phyloP scores from a whole-genome alignment of 1,139 yeast genomes.

The Saccharomyces hybrid region DNA sequence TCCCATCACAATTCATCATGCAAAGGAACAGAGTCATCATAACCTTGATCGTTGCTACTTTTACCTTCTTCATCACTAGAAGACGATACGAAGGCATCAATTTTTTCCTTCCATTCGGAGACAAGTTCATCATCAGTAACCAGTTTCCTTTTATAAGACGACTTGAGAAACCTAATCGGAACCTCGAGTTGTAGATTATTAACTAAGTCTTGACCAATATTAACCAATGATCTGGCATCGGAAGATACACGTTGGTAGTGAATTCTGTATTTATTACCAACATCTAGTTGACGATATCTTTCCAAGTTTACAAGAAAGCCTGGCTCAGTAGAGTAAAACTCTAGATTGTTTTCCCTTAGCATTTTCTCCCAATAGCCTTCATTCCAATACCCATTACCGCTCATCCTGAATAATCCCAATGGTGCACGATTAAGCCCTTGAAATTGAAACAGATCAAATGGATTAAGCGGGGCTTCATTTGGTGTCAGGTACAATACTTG shows the following conservation, averaged over 20 bases:
- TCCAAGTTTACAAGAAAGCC: slow-evolving; percentile 72
- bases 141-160: neutral
- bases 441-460: slow-evolving; percentile 41
- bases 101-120: neutral
- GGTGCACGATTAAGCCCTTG: slow-evolving; percentile 6
- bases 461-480: slow-evolving; percentile 54
- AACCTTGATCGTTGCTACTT: neutral
- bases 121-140: neutral
- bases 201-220: slow-evolving; percentile 87
- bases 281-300: slow-evolving; percentile 55
- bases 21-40: neutral
- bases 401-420: slow-evolving; percentile 49
- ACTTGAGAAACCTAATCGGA: slow-evolving; percentile 14
- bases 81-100: neutral
- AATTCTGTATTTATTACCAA: slow-evolving; percentile 75
- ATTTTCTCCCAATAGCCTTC: slow-evolving; percentile 80
- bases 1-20: neutral
- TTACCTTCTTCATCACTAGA: neutral
- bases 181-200: slow-evolving; percentile 63
- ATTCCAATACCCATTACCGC: slow-evolving; percentile 88
- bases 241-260: slow-evolving; percentile 79
- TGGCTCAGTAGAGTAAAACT: slow-evolving; percentile 76
- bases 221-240: slow-evolving; percentile 74
- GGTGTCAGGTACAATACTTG: slow-evolving; percentile 83
- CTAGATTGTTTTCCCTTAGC: slow-evolving; percentile 45